Base-by-base conservation (phyloP, 2,329 filamentous ascomycete genomes). In the Myotisia sp. region DNA sequence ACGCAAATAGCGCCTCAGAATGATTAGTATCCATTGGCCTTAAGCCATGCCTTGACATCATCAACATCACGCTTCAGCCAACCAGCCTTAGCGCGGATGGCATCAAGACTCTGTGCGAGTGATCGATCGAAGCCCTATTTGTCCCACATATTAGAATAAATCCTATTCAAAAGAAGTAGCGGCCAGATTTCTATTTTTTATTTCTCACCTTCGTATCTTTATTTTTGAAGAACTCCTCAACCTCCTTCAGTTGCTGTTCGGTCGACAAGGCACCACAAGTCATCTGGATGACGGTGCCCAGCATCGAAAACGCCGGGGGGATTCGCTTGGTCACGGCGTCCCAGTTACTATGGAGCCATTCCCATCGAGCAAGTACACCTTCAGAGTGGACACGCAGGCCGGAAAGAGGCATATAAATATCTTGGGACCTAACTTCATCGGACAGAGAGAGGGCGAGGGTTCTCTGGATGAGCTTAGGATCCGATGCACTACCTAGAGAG, bases 341-440 rank as follows among this genome's bases (percentile, higher is more conserved):
- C 85, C 87, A 95, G 61, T 92, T 90, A 45, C 76, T 68, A 53
- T 76, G 80, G 65, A 92, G 68, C 81, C 83, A 95, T 12, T 56
- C 59, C 70, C 80, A 94, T 37, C 93, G 69, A 5, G 80, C 80
- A 37, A 80, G 65, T 37, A 92, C 79, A 45, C 87, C 87, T 27
- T 76, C 74, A 5, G 74, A 63, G 52, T 92, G 83, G 34, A 71
- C 72, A 38, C 86, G 74, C 18, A 95, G 70, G 5, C 81, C 81
- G 21, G 74, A 72, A 24, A 90, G 71, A 1, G 87, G 86, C 53
- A 93, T 75, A 62, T 93, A 94, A 44, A 94, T 76, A 56, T 95
- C 87, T 58, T 94, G 87, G 44, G 81, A 84, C 66, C 92, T 92
- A 59, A 94, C 79, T 45, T 92, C 79, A 41, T 77, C 74, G 54